Base-by-base conservation (phyloP, 345 rosid genomes). In the Salix caprea region DNA sequence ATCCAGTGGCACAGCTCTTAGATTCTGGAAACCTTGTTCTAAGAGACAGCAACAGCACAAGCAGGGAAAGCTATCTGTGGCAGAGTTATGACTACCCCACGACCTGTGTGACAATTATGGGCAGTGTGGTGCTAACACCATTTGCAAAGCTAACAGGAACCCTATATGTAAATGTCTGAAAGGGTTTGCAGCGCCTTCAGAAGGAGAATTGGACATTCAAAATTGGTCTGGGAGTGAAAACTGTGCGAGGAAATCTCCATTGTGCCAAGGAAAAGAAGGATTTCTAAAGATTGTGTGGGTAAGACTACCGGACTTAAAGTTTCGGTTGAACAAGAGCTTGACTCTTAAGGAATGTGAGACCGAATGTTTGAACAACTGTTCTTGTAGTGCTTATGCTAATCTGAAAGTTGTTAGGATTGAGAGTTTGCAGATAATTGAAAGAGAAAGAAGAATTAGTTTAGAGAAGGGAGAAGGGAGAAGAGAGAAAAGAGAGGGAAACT, bases 51-150 rank as follows among this genome's bases (percentile, higher is more conserved):
- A 6, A 23, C 13, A 5, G 36, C 62, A 67, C 21, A 65, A 75
- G 37, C 67, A 32, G 40, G 0, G 65, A 52, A 3, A 54, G 32
- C 28, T 28, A 42, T 11, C n/a, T 46, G 7, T 77, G 79, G 79
- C 79, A 77, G 24, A 56, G 78, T 56, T 67, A 52, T 48, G 72
- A 67, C 42, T 24, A 7, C 81, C 83, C 28, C 44, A 73, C 39
- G 84, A 80, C 76, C 6, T 42, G 6, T 83, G 86, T 52, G 86
- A 84, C 77, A 42, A 70, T 48, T 83, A 79, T 61, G 77, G 78
- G 18, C 18, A 65, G 11, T 81, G 88, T 48, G 86, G 88, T 50
- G 78, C 61, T 23, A 65, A 86, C 40, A 76, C 10, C 3, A 79
- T 18, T n/a, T 79, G 79, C 80, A 82, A 67, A 40, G 40, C 34